Conservation (phyloP, 1,139 yeast species). For the Lodderomyces parapsilosis region DNA sequence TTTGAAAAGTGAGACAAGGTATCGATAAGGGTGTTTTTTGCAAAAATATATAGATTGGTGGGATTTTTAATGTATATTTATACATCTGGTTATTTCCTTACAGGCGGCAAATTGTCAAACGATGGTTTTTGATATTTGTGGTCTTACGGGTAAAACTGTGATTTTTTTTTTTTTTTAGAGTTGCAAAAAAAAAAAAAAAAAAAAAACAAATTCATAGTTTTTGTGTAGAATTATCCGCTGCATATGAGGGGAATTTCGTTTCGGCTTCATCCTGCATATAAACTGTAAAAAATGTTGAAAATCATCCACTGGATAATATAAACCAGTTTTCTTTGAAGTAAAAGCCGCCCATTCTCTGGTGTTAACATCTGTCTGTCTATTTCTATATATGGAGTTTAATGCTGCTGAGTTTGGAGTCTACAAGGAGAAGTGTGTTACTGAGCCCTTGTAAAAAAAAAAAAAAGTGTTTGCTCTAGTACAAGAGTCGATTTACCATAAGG, state of each 20-base stretch:
- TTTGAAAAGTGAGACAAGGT: neutral
- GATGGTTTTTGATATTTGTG: neutral
- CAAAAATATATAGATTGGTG: neutral
- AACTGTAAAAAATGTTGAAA: too few relatives aligned
- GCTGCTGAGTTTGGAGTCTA: too few relatives aligned
- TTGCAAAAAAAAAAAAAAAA: neutral
- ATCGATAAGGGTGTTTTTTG: too few relatives aligned
- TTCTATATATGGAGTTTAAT: too few relatives aligned
- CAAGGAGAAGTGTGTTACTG: too few relatives aligned
- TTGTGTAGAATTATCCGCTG: neutral
- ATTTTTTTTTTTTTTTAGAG: neutral
- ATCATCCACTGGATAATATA: neutral
- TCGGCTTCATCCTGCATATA: conserved; percentile 1
- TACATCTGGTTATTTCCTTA: neutral
- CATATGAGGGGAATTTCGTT: neutral
- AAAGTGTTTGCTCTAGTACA: too few relatives aligned
- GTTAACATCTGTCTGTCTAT: neutral
- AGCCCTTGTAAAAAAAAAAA: too few relatives aligned
- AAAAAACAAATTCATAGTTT: neutral
- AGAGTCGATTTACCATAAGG: too few relatives aligned
- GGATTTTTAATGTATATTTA: neutral
- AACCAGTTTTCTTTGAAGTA: too few relatives aligned
- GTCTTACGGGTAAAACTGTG: conserved; percentile 2
- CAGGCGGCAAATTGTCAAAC: neutral
- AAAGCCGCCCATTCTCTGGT: neutral